phyloP scores from a whole-genome alignment of 2,329 filamentous ascomycete species.

The Pseudocercospora fijiensis region DNA sequence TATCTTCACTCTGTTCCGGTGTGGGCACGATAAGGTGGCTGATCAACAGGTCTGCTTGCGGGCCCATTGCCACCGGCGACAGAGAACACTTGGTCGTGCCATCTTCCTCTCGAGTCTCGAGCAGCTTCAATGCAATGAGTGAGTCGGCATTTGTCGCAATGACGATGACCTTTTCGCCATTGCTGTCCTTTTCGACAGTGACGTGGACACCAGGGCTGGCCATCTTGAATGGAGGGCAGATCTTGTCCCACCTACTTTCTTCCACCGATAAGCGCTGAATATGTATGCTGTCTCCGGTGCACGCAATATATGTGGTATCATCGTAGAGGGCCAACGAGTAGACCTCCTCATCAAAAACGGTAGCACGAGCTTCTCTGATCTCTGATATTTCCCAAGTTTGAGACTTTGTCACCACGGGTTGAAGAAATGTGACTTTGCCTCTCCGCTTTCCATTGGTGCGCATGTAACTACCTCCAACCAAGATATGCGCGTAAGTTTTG shows the following conservation, averaged over 20 bases:
- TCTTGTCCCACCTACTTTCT: conserved; percentile 31
- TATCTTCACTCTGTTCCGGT: conserved; percentile 5
- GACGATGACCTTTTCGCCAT: conserved; percentile 47
- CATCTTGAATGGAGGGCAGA: conserved; percentile 36
- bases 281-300: conserved; percentile 45
- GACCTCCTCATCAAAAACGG: conserved; percentile 52
- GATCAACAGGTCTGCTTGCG: conserved; percentile 26
- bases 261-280: conserved; percentile 42
- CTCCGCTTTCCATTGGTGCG: conserved; percentile 35
- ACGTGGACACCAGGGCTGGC: conserved; percentile 49
- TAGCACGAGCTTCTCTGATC: conserved; percentile 45
- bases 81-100: conserved; percentile 31
- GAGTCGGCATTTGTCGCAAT: conserved; percentile 57
- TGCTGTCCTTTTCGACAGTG: conserved; percentile 39
- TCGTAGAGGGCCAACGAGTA: conserved; percentile 58
- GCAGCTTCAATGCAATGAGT: conserved; percentile 49
- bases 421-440: conserved; percentile 50
- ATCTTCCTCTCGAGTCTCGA: conserved; percentile 39
- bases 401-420: conserved; percentile 40
- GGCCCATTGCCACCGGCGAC: conserved; percentile 30
- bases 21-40: conserved; percentile 26
- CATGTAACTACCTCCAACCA: conserved; percentile 54
- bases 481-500: conserved; percentile 61
- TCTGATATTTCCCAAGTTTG: conserved; percentile 51
- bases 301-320: conserved; percentile 56